phyloP scores from a whole-genome alignment of 441 rosid species.

The Omphalea diandra region DNA sequence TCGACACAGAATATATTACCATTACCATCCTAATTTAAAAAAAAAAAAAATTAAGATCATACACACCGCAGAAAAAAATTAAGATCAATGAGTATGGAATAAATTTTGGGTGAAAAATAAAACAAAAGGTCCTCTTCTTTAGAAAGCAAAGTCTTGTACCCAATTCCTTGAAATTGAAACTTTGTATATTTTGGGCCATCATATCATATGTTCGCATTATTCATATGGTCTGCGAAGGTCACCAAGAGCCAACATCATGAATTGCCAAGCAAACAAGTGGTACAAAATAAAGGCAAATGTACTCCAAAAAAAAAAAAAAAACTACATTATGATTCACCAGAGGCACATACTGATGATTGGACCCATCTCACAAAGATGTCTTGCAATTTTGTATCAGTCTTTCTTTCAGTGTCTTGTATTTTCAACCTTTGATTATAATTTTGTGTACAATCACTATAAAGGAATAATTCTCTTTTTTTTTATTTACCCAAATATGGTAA shows the following conservation, averaged over 20 bases:
- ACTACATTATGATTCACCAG: slow-evolving; percentile 28
- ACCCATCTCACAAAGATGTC: slow-evolving; percentile 44
- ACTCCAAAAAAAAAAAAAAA: slow-evolving; percentile 17
- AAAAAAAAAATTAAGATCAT: not conserved
- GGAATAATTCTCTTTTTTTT: slow-evolving; percentile 20
- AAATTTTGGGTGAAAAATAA: not conserved
- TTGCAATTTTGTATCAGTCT: slow-evolving; percentile 27
- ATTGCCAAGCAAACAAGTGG: slow-evolving; percentile 18
- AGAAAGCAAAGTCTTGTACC: not conserved
- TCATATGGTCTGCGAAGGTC: not conserved
- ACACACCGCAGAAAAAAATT: not conserved
- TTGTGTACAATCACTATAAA: slow-evolving; percentile 22
- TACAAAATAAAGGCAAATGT: slow-evolving; percentile 22
- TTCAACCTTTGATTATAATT: slow-evolving; percentile 24
- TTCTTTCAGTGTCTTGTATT: slow-evolving; percentile 36
- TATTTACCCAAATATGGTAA: slow-evolving; percentile 20
- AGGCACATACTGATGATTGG: slow-evolving; percentile 30
- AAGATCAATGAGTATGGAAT: not conserved
- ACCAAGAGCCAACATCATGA: slow-evolving; percentile 13
- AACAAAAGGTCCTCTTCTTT: not conserved
- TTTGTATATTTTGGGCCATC: not conserved
- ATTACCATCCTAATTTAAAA: no score
- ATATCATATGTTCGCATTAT: not conserved
- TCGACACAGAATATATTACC: no score
- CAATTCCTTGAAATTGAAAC: not conserved